These are phyloP conservation scores for Hericium rajendrae DNA, from an alignment of 768 basidiomycete genomes.

Conservation along the genomic window DNA sequence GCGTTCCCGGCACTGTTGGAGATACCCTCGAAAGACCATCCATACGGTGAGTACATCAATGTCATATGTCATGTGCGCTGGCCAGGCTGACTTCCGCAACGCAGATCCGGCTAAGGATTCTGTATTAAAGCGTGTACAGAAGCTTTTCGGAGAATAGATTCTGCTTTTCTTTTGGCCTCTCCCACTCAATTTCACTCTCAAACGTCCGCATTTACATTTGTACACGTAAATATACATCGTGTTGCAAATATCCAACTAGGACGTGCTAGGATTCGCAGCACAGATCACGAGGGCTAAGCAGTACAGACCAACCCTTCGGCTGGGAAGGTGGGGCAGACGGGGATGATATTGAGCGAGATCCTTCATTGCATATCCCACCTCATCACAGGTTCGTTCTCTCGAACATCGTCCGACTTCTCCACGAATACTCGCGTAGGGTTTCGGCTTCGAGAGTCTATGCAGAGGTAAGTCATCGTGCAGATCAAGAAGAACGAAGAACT, in stretches of 20 bases:
- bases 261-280: not conserved
- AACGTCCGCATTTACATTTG: not conserved
- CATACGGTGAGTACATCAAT: constrained; percentile 62
- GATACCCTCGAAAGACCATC: constrained; percentile 97
- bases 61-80: not conserved
- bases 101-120: constrained; percentile 94
- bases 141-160: constrained; percentile 80
- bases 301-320: not conserved
- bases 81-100: constrained; percentile 14
- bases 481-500: constrained; percentile 25
- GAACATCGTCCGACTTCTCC: constrained; percentile 53
- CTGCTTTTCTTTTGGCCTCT: not conserved
- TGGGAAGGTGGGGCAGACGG: not conserved
- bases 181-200: not conserved
- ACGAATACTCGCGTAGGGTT: constrained; percentile 63
- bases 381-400: constrained; percentile 64
- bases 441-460: constrained; percentile 48
- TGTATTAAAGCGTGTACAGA: constrained; percentile 92
- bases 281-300: not conserved
- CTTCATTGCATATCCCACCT: constrained; percentile 38
- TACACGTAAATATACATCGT: not conserved
- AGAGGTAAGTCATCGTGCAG: constrained; percentile 16
- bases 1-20: constrained; percentile 95
- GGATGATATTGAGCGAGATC: not conserved
- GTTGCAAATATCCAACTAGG: not conserved